Percentiles rank a stretch among this genome's conserved stretches.
These are phyloP conservation scores for Rubia peregrina DNA, from an alignment of 305 asterid species.

Conservation along the genomic window DNA sequence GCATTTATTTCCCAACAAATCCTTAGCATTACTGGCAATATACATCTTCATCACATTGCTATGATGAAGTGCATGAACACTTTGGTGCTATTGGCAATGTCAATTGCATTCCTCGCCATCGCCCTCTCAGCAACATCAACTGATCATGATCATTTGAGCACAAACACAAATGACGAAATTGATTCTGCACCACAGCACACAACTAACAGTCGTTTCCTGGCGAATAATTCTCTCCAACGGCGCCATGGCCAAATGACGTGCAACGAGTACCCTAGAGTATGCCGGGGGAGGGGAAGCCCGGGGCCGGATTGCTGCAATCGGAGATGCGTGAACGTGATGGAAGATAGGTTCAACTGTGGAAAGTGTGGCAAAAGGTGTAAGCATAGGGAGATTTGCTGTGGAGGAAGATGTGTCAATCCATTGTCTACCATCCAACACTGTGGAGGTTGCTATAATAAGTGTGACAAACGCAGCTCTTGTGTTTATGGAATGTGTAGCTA, in stretches of 20 bases:
- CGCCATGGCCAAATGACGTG: constrained; percentile 22
- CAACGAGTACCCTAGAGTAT: constrained; percentile 42
- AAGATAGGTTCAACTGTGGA: constrained; percentile 42
- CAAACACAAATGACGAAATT: not conserved
- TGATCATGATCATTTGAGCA: constrained; percentile 4
- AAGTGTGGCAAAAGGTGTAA: constrained; percentile 48
- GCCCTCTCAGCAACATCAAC: constrained; percentile 20
- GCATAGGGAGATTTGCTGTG: constrained; percentile 46
- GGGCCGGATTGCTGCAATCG: constrained; percentile 55
- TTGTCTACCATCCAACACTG: constrained; percentile 31
- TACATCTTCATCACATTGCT: not conserved
- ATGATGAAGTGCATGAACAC: constrained; percentile 26
- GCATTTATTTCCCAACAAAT: constrained; percentile 2
- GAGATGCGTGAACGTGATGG: constrained; percentile 34
- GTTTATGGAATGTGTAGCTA: constrained; percentile 33
- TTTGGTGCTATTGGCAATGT: constrained; percentile 24
- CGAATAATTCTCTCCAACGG: constrained; percentile 4
- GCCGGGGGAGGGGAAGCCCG: constrained; percentile 41
- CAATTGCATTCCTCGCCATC: constrained; percentile 22
- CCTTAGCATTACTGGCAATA: no score
- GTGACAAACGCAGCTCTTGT: constrained; percentile 27
- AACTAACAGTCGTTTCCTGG: constrained; percentile 2
- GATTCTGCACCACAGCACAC: not conserved
- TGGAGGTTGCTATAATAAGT: constrained; percentile 41
- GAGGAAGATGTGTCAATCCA: constrained; percentile 46